Evolutionary conservation across 352 stramenopile genomes (phyloP).

Genomic region (Globisporangium ultimum): DNA sequence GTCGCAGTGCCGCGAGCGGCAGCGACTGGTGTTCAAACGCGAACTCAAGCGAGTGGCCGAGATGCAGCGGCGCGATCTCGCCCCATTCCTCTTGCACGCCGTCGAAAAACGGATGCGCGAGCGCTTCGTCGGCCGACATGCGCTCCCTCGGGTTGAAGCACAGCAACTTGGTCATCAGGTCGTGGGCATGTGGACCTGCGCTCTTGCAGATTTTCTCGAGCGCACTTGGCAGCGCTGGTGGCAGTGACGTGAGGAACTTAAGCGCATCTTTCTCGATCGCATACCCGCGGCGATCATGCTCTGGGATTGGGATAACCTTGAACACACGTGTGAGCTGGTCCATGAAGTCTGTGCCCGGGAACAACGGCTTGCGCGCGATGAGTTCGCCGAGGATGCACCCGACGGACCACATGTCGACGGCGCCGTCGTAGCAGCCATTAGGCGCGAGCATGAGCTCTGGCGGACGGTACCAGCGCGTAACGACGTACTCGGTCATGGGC

Average conservation of each 20-base stretch:
- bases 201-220: constrained; percentile 58
- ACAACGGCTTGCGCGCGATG: constrained; percentile 71
- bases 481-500: constrained; percentile 88
- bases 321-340: constrained; percentile 82
- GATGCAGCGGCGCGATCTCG: constrained; percentile 50
- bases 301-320: constrained; percentile 68
- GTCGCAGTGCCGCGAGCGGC: constrained; percentile 56
- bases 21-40: constrained; percentile 78
- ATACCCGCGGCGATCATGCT: constrained; percentile 63
- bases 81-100: constrained; percentile 89
- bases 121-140: constrained; percentile 86
- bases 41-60: constrained; percentile 79
- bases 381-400: constrained; percentile 94
- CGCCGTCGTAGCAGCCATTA: constrained; percentile 87
- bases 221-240: constrained; percentile 41
- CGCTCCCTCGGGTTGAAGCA: constrained; percentile 91
- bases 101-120: constrained; percentile 87
- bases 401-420: constrained; percentile 85
- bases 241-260: constrained; percentile 81
- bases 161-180: constrained; percentile 86
- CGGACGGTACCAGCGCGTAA: constrained; percentile 91
- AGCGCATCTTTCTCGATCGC: constrained; percentile 78
- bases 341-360: constrained; percentile 83
- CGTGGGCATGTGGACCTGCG: constrained; percentile 38
- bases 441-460: constrained; percentile 91